Base-by-base conservation (phyloP, 2,329 filamentous ascomycete genomes). In the Didymella sp. region DNA sequence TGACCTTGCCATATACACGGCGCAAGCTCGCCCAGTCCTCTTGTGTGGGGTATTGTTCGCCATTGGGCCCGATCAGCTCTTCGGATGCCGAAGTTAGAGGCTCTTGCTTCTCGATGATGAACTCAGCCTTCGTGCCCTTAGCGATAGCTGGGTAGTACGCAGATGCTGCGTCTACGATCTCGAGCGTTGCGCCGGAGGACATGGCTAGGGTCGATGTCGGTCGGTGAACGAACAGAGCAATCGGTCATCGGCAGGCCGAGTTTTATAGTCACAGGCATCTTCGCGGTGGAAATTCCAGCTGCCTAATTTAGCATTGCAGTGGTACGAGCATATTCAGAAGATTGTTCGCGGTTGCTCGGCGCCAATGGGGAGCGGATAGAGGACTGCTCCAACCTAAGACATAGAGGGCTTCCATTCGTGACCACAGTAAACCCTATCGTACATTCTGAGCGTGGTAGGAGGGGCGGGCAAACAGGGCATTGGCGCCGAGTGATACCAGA, bases 1-100 rank as follows among this genome's bases (percentile, higher is more conserved):
- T 62, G 25, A 74, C 69, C 42, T 71, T 71, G 17, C 68, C 70
- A 45, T 68, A 69, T 4, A 74, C 70, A 11, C 69, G 69, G 25
- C 69, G 72, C 15, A 75, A 66, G 1, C 60, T 70, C 1, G 37
- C 15, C 55, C 71, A 63, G 11, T 75, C 72, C 45, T 73, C 72
- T 6, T 57, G 64, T 13, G 67, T 68, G 13, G 71, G 71, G 22
- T 70, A 63, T 43, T 64, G 59, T 24, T 69, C 61, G 49, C 70
- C 67, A 59, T 71, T 65, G 12, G 63, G 64, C 3, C 64, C 61
- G 17, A 57, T 12, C n/a, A 63, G 51, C 24, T 57, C 50, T 24
- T 62, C 56, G 13, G 58, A 58, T 11, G 56, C 40, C 3, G 54
- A 55, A 12, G 30, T 30, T 7, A 56, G 22, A 9, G 42, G 42